phyloP scores from a whole-genome alignment of 345 rosid species.

The Corymbia maculata region DNA sequence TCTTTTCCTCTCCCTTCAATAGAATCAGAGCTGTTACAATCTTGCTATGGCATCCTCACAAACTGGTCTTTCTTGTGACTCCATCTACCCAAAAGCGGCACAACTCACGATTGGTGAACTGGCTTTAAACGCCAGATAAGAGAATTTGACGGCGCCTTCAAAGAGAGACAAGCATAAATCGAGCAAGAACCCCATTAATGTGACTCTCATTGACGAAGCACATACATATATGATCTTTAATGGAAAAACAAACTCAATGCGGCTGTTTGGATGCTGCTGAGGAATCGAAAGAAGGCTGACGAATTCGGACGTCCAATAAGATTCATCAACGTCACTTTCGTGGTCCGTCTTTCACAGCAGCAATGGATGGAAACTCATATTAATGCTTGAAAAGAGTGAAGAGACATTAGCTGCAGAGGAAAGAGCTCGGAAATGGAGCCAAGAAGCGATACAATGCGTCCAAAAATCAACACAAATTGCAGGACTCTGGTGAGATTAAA shows the following conservation, averaged over 20 bases:
- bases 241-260: not conserved
- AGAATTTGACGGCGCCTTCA: not conserved
- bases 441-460: no score
- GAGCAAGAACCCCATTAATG: not conserved
- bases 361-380: not conserved
- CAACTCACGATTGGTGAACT: no score
- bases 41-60: no score
- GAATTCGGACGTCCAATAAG: not conserved
- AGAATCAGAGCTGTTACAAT: no score
- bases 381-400: not conserved
- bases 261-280: not conserved
- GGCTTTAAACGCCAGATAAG: not conserved
- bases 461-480: not conserved
- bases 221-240: not conserved
- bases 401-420: not conserved
- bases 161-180: no score
- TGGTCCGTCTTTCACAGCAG: not conserved
- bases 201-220: rapidly evolving
- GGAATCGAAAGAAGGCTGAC: not conserved
- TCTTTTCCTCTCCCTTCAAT: no score
- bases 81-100: not conserved
- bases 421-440: not conserved
- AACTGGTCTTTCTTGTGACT: not conserved
- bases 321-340: rapidly evolving
- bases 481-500: no score